Evolutionary conservation across 2,329 filamentous ascomycete genomes (phyloP).

Genomic region (Trichoderma arundinaceum): DNA sequence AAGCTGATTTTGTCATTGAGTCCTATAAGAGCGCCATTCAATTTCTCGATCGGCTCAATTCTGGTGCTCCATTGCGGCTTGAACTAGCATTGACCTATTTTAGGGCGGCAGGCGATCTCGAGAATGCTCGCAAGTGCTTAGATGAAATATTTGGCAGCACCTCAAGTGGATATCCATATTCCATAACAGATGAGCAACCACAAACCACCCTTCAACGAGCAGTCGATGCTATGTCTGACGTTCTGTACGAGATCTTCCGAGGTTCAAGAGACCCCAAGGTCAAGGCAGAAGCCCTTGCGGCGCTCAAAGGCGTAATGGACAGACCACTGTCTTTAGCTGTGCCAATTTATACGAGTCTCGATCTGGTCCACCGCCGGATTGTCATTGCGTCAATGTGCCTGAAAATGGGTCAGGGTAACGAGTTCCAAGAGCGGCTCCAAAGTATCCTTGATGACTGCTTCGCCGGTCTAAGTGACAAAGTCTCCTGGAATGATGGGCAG

Average conservation of each 20-base stretch:
- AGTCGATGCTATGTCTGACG: slow-evolving; percentile 33
- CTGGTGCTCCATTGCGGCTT: slow-evolving; percentile 35
- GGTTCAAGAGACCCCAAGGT: slow-evolving; percentile 34
- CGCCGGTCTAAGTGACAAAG: slow-evolving; percentile 35
- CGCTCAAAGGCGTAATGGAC: slow-evolving; percentile 32
- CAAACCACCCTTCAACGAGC: slow-evolving; percentile 31
- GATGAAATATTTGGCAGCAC: slow-evolving; percentile 37
- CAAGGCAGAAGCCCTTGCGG: slow-evolving; percentile 35
- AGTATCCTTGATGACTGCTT: slow-evolving; percentile 35
- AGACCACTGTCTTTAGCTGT: slow-evolving; percentile 37
- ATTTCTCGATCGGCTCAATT: slow-evolving; percentile 40
- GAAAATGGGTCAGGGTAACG: slow-evolving; percentile 36
- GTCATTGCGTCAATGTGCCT: slow-evolving; percentile 37
- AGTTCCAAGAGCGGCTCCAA: slow-evolving; percentile 37
- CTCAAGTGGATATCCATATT: slow-evolving; percentile 36
- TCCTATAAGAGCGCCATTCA: slow-evolving; percentile 37
- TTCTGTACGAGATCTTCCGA: slow-evolving; percentile 36
- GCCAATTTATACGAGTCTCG: slow-evolving; percentile 31
- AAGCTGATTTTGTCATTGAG: slow-evolving; percentile 36
- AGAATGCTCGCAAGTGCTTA: slow-evolving; percentile 32
- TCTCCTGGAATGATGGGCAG: slow-evolving; percentile 38
- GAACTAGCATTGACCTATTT: slow-evolving; percentile 36
- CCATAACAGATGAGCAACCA: slow-evolving; percentile 35
- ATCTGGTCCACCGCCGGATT: slow-evolving; percentile 32
- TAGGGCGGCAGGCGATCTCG: slow-evolving; percentile 32